Percentiles rank a stretch among this genome's conserved stretches.
These are phyloP conservation scores for Strobilomyces dryophilus DNA, from an alignment of 768 basidiomycete genomes.

Conservation along the genomic window DNA sequence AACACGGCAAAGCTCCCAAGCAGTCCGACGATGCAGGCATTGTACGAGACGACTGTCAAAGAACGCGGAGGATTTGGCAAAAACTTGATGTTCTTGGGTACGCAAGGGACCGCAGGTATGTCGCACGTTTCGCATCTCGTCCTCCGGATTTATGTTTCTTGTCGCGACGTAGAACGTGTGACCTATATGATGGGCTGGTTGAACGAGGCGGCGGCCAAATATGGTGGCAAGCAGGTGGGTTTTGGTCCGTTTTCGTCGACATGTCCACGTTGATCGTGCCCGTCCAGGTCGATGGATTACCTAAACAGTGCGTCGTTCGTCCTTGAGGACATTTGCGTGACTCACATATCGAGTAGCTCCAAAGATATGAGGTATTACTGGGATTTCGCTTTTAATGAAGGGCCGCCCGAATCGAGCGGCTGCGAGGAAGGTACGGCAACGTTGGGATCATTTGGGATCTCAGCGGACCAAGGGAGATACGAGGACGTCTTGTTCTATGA, in stretches of 20 bases:
- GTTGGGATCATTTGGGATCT: neutral
- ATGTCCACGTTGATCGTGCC: neutral
- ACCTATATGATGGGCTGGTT: conserved; percentile 6
- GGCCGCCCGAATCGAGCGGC: neutral
- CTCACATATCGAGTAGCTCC: neutral
- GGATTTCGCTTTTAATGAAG: neutral
- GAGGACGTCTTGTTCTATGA: neutral
- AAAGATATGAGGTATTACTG: neutral
- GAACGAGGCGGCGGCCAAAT: conserved; percentile 8
- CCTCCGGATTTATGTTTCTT: neutral
- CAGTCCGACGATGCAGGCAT: neutral
- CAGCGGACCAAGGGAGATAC: neutral
- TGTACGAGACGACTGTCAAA: neutral
- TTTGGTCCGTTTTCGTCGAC: neutral
- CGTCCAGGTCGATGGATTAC: neutral
- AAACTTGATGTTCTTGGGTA: neutral
- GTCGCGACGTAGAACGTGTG: neutral
- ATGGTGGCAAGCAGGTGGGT: conserved; percentile 17
- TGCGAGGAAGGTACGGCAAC: neutral
- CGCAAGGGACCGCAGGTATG: neutral
- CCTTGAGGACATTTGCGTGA: neutral
- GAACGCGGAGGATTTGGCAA: conserved; percentile 16
- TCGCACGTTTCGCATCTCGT: neutral
- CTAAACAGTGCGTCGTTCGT: neutral
- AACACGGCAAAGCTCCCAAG: conserved; percentile 11